Evolutionary conservation across 179 eudicot genomes (phyloP), one percentile per base, ranked within the genome.

Genomic region (Nepenthes alata): DNA sequence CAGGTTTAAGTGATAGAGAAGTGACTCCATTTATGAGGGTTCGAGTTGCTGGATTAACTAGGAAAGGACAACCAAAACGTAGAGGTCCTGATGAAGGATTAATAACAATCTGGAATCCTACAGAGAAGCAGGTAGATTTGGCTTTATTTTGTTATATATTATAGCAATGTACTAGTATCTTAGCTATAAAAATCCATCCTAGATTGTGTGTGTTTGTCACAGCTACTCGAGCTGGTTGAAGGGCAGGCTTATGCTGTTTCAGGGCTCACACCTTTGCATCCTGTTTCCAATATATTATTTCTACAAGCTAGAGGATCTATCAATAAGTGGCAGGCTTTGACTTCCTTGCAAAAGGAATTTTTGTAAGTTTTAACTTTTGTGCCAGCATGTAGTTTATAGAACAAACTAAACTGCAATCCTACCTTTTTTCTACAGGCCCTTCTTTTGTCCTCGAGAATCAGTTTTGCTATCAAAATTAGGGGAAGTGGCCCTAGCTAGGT

Each of bases 61-160:
- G 41, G 62, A 76, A 70, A 66, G 65, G 64, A 57, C 57, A 38
- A 41, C 47, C n/a, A 50, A 61, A 47, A 67, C 64, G 61, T 35
- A 47, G 73, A 60, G 63, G 72, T 48, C 64, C 76, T 37, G 56
- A 64, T 50, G 77, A 80, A 59, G 98, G 98, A 60, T 77, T 91
- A 70, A 66, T 91, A 71, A 89, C 96, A 62, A 83, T 91, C 62
- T 91, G 98, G 98, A 89, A 81, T 65, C 98, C 98, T 13, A 78
- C 86, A 12, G 95, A 86, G 72, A 75, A 79, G 57, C 96, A 86
- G 95, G 98, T 83, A 72, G 67, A 10, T 44, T 37, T 50, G 41
- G 15, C 48, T 16, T n/a, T 2, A 12, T 35, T 36, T 55, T 12
- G 53, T 37, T 38, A 37, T 48, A 11, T 35, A 3, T 52, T 47